Evolutionary conservation across 805 yeast genomes (phyloP).

Genomic region (Nakazawaea anatomiae): DNA sequence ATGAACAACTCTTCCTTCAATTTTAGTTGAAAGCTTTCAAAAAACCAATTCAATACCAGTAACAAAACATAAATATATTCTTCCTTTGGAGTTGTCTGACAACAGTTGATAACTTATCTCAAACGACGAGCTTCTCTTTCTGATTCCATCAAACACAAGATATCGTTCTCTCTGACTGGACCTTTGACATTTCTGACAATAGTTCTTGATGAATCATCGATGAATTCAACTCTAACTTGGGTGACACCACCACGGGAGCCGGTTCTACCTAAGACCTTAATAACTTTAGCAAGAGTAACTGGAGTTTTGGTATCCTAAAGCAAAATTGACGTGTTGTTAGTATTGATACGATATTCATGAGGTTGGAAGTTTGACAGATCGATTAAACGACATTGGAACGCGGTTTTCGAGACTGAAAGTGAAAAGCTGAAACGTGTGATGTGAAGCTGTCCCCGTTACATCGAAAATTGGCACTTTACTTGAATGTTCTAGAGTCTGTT

Average conservation of each 20-base stretch:
- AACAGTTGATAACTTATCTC: constrained; percentile 44
- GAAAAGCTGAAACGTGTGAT: too few relatives aligned
- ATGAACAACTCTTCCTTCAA: neutral
- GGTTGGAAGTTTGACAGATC: too few relatives aligned
- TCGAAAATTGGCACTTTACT: too few relatives aligned
- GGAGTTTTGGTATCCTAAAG: constrained; percentile 66
- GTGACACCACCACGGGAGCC: constrained; percentile 99
- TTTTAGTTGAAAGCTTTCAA: neutral
- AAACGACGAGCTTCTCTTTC: constrained; percentile 99
- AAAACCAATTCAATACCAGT: neutral
- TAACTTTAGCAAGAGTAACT: constrained; percentile 98
- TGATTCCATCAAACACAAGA: constrained; percentile 98
- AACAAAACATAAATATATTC: neutral
- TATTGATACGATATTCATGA: neutral
- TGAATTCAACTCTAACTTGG: constrained; percentile 96
- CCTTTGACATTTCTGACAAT: constrained; percentile 97
- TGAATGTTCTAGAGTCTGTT: too few relatives aligned
- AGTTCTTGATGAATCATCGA: constrained; percentile 92
- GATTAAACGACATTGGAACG: too few relatives aligned
- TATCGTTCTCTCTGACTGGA: constrained; percentile 97
- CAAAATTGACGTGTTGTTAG: constrained; percentile 11
- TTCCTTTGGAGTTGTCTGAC: neutral
- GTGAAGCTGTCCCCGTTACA: too few relatives aligned
- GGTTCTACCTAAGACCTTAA: constrained; percentile 99
- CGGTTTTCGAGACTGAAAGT: too few relatives aligned